Evolutionary conservation across 352 stramenopile species (phyloP), one percentile per base, ranked within the genome.

Genomic region (Phytophthora chlamydospora): DNA sequence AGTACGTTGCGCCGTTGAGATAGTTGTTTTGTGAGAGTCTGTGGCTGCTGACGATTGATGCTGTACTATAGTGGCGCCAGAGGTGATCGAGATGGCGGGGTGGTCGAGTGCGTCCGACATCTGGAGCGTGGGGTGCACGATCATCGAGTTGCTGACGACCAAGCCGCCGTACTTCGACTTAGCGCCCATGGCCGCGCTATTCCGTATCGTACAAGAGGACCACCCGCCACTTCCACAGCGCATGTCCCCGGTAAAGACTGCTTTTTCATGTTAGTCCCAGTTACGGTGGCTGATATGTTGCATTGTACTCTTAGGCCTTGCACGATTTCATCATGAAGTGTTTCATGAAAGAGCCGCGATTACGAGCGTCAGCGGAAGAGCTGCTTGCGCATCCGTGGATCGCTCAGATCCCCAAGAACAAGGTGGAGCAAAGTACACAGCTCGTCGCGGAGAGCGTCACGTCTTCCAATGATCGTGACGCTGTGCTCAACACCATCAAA

Each of bases 21-120:
- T 0, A 38, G 6, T 46, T 42, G 11, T 21, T 27, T 19, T 39
- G 11, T 24, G 21, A 3, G 21, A 3, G 21, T 24, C 21, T 24
- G 21, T 24, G 21, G 21, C 21, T 24, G 21, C n/a, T n/a, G n/a
- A n/a, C n/a, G n/a, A n/a, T n/a, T 38, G 27, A 14, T 71, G 16
- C 45, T 62, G 49, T 58, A 19, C 55, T 64, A 32, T 42, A 95
- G 87, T 98, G 93, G 95, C 95, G 6, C 95, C 95, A 0, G 95
- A 98, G 71, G 93, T 98, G 35, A 98, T 98, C 50, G 91, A 98
- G 60, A 98, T 98, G 91, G 81, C 88, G 14, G 89, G 89, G 7
- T 91, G 88, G 62, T 97, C 92, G 0, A 91, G 95, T 21, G 87
- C 90, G 11, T 97, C 93, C 16, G 95, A 98, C 70, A 97, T 98